Conservation (phyloP, 345 rosid genomes). For the Hypericum androsaemum region DNA sequence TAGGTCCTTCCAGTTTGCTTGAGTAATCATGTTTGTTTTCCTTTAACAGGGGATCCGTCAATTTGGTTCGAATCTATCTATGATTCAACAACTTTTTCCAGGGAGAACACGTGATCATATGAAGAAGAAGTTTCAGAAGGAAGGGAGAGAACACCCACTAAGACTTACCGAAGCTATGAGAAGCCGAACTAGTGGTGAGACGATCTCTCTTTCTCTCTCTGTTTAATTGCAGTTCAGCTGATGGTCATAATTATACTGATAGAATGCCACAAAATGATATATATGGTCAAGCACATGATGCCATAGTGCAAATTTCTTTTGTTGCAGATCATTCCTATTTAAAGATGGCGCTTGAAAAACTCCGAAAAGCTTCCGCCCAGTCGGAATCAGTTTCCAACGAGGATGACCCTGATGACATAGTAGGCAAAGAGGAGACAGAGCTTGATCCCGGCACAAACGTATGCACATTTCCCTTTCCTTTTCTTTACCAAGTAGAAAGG, state of each 20-base stretch:
- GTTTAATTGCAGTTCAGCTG: neutral
- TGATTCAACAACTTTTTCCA: slow-evolving; percentile 69
- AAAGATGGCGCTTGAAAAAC: slow-evolving; percentile 46
- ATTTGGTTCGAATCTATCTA: slow-evolving; percentile 69
- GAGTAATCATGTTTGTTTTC: neutral
- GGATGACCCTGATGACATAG: slow-evolving; percentile 25
- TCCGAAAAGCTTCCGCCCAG: slow-evolving; percentile 37
- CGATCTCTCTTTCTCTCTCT: neutral
- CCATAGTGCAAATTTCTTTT: neutral
- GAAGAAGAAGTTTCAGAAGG: slow-evolving; percentile 52
- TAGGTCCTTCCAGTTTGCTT: neutral
- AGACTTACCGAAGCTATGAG: slow-evolving; percentile 49
- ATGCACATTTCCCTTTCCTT: slow-evolving; percentile 11
- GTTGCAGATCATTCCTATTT: slow-evolving; percentile 53
- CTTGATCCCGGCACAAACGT: slow-evolving; percentile 30
- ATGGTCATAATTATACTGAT: neutral
- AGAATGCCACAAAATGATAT: too few species aligned
- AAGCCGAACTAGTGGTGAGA: slow-evolving; percentile 45
- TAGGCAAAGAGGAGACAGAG: slow-evolving; percentile 29
- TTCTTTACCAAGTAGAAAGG: neutral
- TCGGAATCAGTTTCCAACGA: slow-evolving; percentile 26
- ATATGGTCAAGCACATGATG: neutral
- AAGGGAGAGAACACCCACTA: slow-evolving; percentile 58
- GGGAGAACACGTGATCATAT: slow-evolving; percentile 57
- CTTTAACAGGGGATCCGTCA: slow-evolving; percentile 50